phyloP scores from a whole-genome alignment of 257 asterid species.

The Lithospermum erythrorhizon region DNA sequence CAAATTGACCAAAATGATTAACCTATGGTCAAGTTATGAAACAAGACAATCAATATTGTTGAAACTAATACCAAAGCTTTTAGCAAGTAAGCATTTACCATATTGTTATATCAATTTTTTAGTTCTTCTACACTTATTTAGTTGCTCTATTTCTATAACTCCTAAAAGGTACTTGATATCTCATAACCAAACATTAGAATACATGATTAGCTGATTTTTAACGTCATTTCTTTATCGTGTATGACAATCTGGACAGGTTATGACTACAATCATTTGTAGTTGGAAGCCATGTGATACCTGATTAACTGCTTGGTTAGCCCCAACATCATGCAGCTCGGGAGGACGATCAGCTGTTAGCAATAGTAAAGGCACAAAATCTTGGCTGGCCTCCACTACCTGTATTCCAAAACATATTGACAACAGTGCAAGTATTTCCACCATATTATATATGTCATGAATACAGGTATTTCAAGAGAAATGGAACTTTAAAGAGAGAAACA shows the following conservation, averaged over 20 bases:
- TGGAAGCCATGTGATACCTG: conserved; percentile 31
- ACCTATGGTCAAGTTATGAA: conserved; percentile 25
- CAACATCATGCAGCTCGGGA: conserved; percentile 83
- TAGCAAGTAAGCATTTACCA: neutral
- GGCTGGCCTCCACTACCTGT: conserved; percentile 98
- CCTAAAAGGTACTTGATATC: neutral
- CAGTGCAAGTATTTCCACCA: no score
- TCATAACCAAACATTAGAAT: neutral
- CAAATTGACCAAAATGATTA: conserved; percentile 76
- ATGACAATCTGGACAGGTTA: neutral
- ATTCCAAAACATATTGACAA: conserved; percentile 7
- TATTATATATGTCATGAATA: neutral
- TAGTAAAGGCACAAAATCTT: conserved; percentile 76
- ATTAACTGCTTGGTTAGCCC: conserved; percentile 97
- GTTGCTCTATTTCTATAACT: neutral
- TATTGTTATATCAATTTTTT: neutral
- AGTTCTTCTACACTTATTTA: neutral
- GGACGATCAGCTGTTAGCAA: conserved; percentile 98
- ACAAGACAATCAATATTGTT: neutral
- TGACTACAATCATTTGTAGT: neutral
- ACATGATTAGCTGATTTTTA: neutral
- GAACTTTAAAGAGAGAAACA: neutral
- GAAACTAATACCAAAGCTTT: neutral
- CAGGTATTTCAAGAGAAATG: neutral
- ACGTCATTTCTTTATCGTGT: neutral